These are phyloP conservation scores for Antrodiella citrinella DNA, from an alignment of 768 basidiomycete species.

Conservation along the genomic window DNA sequence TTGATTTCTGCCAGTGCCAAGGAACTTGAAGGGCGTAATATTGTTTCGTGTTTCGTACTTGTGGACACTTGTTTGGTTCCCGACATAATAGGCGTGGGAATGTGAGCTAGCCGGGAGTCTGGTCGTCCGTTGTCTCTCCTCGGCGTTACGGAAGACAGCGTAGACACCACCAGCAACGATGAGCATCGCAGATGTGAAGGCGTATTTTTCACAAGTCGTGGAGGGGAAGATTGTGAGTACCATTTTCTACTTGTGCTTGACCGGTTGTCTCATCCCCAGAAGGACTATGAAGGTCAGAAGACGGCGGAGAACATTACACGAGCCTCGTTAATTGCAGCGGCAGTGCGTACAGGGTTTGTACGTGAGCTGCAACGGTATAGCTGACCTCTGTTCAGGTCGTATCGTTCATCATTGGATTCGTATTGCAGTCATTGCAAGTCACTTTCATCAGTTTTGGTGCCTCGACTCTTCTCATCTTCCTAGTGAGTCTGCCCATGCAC, in stretches of 20 bases:
- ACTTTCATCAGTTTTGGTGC: conserved; percentile 45
- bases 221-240: background rate
- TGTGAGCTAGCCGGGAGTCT: background rate
- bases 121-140: background rate
- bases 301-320: conserved; percentile 40
- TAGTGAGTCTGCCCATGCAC: conserved; percentile 11
- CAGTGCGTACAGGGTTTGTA: conserved; percentile 28
- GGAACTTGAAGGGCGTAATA: no score
- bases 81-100: no score
- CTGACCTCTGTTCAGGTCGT: conserved; percentile 29
- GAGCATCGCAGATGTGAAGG: background rate
- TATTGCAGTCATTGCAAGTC: conserved; percentile 42
- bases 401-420: conserved; percentile 51
- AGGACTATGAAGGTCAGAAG: conserved; percentile 62
- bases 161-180: background rate
- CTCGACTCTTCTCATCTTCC: conserved; percentile 9
- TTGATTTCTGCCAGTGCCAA: no score
- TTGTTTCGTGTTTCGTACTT: no score
- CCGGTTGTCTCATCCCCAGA: background rate
- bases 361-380: background rate
- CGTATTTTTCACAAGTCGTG: background rate
- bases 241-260: background rate
- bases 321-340: conserved; percentile 34
- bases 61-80: no score
- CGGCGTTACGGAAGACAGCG: background rate